Conservation (phyloP, 176 grass and related monocot genomes). For the Zoysia japonica region DNA sequence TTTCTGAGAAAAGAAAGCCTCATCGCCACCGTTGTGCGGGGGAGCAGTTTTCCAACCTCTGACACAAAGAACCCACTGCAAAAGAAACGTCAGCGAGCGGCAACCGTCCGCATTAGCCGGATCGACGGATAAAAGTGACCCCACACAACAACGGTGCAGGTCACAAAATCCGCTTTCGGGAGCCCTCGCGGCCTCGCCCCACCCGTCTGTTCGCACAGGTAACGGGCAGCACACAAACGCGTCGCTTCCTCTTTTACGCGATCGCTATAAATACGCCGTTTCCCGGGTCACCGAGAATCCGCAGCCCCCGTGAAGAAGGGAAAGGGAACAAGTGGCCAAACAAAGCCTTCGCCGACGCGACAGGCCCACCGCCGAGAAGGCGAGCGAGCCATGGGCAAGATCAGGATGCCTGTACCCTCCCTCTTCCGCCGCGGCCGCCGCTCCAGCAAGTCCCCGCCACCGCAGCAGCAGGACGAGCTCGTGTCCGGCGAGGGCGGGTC, state of each 20-base stretch:
- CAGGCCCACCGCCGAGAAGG: not conserved
- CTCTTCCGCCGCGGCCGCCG: slow-evolving; percentile 62
- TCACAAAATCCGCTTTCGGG: too few species aligned
- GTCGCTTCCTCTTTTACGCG: not conserved
- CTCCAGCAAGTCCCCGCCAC: slow-evolving; percentile 45
- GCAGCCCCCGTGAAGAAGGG: not conserved
- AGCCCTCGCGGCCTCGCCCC: not conserved
- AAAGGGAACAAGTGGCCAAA: not conserved
- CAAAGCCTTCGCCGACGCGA: not conserved
- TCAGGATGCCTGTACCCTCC: slow-evolving; percentile 59
- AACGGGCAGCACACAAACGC: not conserved
- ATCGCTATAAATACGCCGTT: slow-evolving; percentile 32
- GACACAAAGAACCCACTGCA: too few species aligned
- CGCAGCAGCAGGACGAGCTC: not conserved
- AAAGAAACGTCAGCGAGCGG: too few species aligned
- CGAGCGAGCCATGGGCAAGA: slow-evolving; percentile 67
- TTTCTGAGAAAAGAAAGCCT: too few species aligned
- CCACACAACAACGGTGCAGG: too few species aligned
- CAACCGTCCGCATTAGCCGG: too few species aligned
- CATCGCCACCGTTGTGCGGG: too few species aligned
- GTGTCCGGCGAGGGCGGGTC: not conserved
- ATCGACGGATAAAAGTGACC: too few species aligned
- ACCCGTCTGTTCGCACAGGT: not conserved
- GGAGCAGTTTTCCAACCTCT: too few species aligned
- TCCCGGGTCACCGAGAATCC: not conserved